Conservation (phyloP, 1,284 basidiomycete species). For the Sporisorium iseilematis-ciliati region DNA sequence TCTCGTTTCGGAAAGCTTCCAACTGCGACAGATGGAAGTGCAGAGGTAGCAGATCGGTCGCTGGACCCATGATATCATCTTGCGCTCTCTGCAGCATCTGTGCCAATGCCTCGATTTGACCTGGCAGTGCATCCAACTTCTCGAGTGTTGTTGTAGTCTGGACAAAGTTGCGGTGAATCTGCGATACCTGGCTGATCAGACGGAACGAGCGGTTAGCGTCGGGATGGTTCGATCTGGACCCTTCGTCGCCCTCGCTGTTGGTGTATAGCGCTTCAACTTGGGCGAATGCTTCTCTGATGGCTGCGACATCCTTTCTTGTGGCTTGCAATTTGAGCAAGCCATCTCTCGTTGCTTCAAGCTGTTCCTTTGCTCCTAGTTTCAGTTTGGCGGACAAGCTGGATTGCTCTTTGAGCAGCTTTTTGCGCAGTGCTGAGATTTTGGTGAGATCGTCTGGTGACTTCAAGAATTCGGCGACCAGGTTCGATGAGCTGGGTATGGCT, state of each 20-base stretch:
- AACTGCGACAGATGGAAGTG: conserved; percentile 91
- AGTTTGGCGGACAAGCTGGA: conserved; percentile 92
- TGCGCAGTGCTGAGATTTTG: conserved; percentile 88
- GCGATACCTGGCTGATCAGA: conserved; percentile 78
- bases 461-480: conserved; percentile 61
- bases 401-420: conserved; percentile 96
- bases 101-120: conserved; percentile 83
- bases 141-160: conserved; percentile 95
- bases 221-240: conserved; percentile 27
- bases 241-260: conserved; percentile 30
- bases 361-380: conserved; percentile 91
- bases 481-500: conserved; percentile 26
- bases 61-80: conserved; percentile 80
- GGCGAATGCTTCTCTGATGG: conserved; percentile 91
- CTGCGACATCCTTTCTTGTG: conserved; percentile 84
- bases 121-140: conserved; percentile 88
- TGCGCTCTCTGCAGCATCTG: conserved; percentile 82
- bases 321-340: conserved; percentile 86
- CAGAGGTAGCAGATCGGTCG: conserved; percentile 86
- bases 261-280: conserved; percentile 79
- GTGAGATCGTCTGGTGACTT: conserved; percentile 87
- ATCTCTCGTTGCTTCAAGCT: conserved; percentile 89
- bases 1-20: conserved; percentile 85
- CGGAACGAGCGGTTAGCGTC: conserved; percentile 57
- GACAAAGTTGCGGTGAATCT: conserved; percentile 93